Percentiles rank a stretch among this genome's conserved stretches.
Conservation (phyloP, 2,329 filamentous ascomycete genomes). For the Catunica adiposa region DNA sequence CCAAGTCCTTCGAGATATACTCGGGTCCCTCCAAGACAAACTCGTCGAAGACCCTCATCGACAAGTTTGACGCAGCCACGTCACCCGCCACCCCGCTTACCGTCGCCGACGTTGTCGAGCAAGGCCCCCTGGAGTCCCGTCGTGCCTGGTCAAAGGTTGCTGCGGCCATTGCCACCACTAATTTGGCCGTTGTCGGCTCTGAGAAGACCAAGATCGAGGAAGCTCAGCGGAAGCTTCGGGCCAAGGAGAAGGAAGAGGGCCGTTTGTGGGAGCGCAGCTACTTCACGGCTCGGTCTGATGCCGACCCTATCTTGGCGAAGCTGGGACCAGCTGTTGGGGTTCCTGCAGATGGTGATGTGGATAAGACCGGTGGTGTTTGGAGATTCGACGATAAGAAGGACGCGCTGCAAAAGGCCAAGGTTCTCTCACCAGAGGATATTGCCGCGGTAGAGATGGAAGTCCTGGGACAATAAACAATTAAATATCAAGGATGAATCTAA, state of each 20-base stretch:
- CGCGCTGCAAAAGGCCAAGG: conserved; percentile 18
- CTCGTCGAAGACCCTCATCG: conserved; percentile 32
- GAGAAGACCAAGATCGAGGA: conserved; percentile 88
- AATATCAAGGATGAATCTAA: background rate
- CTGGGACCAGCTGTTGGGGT: conserved; percentile 33
- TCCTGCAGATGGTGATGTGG: conserved; percentile 34
- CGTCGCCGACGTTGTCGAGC: conserved; percentile 56
- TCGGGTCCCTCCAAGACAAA: conserved; percentile 41
- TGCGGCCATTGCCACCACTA: conserved; percentile 54
- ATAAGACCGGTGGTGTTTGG: conserved; percentile 46
- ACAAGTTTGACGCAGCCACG: conserved; percentile 42
- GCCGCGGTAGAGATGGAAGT: conserved; percentile 30
- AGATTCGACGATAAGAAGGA: conserved; percentile 35
- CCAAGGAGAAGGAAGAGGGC: conserved; percentile 57
- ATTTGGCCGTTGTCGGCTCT: conserved; percentile 61
- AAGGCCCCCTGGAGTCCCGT: conserved; percentile 75
- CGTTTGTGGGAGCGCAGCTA: conserved; percentile 69
- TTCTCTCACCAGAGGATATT: conserved; percentile 25
- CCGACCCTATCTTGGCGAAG: conserved; percentile 28
- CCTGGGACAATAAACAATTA: conserved; percentile 22
- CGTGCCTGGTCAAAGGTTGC: conserved; percentile 80
- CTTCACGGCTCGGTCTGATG: conserved; percentile 42
- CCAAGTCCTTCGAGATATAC: conserved; percentile 62
- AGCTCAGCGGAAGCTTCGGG: conserved; percentile 58
- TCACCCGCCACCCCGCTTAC: conserved; percentile 48